A percentile compares a stretch with the other conserved stretches of the same genome.
Conservation (phyloP, 306 rosid species). For the Carpinus fangiana region DNA sequence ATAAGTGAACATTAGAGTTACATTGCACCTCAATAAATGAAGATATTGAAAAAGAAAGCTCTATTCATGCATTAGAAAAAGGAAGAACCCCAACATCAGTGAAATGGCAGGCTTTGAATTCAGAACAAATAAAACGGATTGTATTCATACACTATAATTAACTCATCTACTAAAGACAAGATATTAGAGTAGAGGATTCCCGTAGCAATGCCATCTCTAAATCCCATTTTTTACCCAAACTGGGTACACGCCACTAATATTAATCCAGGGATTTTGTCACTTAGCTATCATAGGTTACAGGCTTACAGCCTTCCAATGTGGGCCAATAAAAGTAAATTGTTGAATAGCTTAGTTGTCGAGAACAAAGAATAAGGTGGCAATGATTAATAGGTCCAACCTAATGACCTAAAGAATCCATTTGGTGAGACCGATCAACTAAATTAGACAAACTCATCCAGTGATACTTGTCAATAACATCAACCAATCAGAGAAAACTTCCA, state of each 20-base stretch:
- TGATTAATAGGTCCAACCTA: neutral
- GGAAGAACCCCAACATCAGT: neutral
- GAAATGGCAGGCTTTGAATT: neutral
- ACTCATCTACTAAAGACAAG: neutral
- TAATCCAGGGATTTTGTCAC: neutral
- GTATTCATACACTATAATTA: neutral
- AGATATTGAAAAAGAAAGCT: neutral
- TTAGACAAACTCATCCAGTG: neutral
- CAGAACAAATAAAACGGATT: neutral
- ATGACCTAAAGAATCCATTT: neutral
- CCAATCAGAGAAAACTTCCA: neutral
- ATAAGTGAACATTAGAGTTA: neutral
- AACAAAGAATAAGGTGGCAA: too few relatives aligned
- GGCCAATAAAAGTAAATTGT: too few relatives aligned
- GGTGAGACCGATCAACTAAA: neutral
- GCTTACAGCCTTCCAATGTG: too few relatives aligned
- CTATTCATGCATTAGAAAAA: neutral
- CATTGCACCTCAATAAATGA: neutral
- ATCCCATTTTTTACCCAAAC: neutral
- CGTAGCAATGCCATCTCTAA: neutral
- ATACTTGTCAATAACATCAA: neutral
- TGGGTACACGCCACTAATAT: neutral
- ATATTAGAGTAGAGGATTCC: neutral
- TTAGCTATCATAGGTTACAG: neutral
- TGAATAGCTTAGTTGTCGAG: too few relatives aligned